A percentile compares a stretch with the other conserved stretches of the same genome.
phyloP scores from a whole-genome alignment of 352 stramenopile genomes.

The Phytophthora chlamydospora region DNA sequence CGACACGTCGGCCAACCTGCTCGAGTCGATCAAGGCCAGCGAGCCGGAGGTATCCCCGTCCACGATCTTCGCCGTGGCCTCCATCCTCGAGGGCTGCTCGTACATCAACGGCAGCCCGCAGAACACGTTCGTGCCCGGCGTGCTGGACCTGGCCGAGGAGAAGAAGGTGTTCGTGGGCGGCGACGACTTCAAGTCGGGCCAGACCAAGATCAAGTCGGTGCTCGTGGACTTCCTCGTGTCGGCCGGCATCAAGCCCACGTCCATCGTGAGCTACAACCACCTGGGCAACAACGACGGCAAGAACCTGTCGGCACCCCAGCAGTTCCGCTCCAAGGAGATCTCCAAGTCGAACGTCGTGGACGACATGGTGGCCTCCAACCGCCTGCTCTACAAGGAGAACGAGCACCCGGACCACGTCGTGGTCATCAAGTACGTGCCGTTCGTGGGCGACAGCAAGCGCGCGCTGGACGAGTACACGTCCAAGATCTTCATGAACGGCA shows the following conservation, averaged over 20 bases:
- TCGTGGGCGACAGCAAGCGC: slow-evolving; percentile 98
- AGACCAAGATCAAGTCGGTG: slow-evolving; percentile 99
- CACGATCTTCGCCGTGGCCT: slow-evolving; percentile 98
- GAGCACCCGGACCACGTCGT: slow-evolving; percentile 99
- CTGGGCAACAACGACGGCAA: slow-evolving; percentile 99
- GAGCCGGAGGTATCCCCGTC: slow-evolving; percentile 97
- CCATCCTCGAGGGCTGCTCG: slow-evolving; percentile 97
- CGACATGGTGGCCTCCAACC: slow-evolving; percentile 98
- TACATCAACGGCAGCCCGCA: slow-evolving; percentile 99
- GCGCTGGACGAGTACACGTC: slow-evolving; percentile 99
- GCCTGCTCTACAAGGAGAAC: slow-evolving; percentile 97
- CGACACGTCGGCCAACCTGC: slow-evolving; percentile 97
- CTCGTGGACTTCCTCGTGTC: slow-evolving; percentile 99
- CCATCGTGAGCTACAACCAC: slow-evolving; percentile 99
- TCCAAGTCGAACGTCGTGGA: slow-evolving; percentile 99
- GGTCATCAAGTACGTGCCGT: slow-evolving; percentile 99
- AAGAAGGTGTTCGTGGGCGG: slow-evolving; percentile 98
- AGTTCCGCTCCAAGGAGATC: slow-evolving; percentile 99
- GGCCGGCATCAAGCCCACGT: slow-evolving; percentile 98
- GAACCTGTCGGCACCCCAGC: slow-evolving; percentile 98
- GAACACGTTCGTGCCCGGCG: slow-evolving; percentile 99
- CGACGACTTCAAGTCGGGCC: slow-evolving; percentile 99
- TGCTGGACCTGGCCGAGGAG: slow-evolving; percentile 94
- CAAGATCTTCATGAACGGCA: slow-evolving; percentile 99
- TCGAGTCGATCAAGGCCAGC: slow-evolving; percentile 95